phyloP scores from a whole-genome alignment of 768 basidiomycete species.

The Psilocybe cyanescens region DNA sequence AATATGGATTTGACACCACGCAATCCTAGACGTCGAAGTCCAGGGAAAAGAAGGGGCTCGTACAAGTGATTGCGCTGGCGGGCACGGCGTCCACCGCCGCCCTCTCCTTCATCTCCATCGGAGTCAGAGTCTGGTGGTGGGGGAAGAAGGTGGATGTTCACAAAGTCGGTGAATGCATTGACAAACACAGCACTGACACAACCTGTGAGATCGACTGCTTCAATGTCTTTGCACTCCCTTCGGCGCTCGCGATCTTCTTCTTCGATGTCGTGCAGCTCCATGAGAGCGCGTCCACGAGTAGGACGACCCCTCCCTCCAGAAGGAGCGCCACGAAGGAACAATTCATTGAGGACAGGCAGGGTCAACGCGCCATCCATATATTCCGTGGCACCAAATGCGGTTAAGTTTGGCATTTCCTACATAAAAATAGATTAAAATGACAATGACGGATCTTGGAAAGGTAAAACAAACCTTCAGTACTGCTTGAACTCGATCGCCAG shows the following conservation, averaged over 20 bases:
- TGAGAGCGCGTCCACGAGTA: slow-evolving; percentile 58
- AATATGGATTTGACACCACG: slow-evolving; percentile 82
- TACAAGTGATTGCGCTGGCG: slow-evolving; percentile 37
- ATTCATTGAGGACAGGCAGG: slow-evolving; percentile 81
- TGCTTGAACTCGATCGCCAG: slow-evolving; percentile 80
- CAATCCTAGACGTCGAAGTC: slow-evolving; percentile 77
- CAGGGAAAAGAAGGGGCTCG: slow-evolving; percentile 66
- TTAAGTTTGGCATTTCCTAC: slow-evolving; percentile 88
- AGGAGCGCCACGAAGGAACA: slow-evolving; percentile 84
- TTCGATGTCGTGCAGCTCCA: slow-evolving; percentile 62
- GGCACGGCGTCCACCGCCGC: slow-evolving; percentile 33
- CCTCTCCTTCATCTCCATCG: slow-evolving; percentile 46
- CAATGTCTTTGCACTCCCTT: slow-evolving; percentile 74
- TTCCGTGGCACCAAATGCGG: slow-evolving; percentile 93
- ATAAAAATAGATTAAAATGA: not conserved
- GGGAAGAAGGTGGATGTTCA: slow-evolving; percentile 61
- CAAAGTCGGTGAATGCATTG: slow-evolving; percentile 84
- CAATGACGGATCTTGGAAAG: slow-evolving; percentile 9
- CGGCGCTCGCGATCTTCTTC: slow-evolving; percentile 80
- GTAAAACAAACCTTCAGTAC: slow-evolving; percentile 66
- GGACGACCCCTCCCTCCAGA: slow-evolving; percentile 73
- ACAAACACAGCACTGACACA: slow-evolving; percentile 93
- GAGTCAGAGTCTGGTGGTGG: slow-evolving; percentile 43
- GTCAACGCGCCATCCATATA: slow-evolving; percentile 97
- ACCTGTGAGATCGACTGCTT: slow-evolving; percentile 93